Base-by-base conservation (phyloP, 1,284 basidiomycete species). In the Rhodotorula sp. region DNA sequence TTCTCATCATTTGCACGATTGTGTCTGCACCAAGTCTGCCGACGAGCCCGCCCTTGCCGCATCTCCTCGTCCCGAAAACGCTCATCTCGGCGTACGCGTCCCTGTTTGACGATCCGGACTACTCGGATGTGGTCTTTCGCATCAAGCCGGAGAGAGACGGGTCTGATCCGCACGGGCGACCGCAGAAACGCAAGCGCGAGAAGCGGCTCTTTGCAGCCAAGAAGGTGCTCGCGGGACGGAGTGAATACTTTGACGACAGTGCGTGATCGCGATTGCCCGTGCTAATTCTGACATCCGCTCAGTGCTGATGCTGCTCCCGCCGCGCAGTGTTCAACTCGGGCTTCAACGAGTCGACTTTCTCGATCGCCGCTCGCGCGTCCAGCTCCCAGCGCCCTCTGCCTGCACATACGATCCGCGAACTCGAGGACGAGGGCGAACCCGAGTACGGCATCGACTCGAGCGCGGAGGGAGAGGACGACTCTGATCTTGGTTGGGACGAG, bases 1-100 rank as follows among this genome's bases (percentile, higher is more conserved):
- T 82, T 70, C 69, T 82, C 67, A 80, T 82, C 66, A 75, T 77
- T 37, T 81, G 81, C 68, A 81, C 79, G 18, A 80, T 82, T 70
- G 78, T 78, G 33, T 77, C 77, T 48, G 77, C 76, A 6, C 76
- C 79, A 0, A 66, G 69, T 2, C 62, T 70, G 6, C 73, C 73
- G 24, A 56, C 74, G 1, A 51, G 49, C 3, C 67, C 68, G 14
- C 66, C 67, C 8, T 62, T 66, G n/a, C 77, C 74, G 53, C 72
- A 73, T 29, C 59, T 78, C 20, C 61, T 70, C 29, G 75, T 79
- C 44, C 79, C 79, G 12, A 59, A 70, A 22, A 76, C 77, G 46
- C 73, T 79, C 55, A 71, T 79, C 45, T 62, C 61, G 26, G 77
- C 78, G 1, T 78, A 77, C 66, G 76, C 78, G 3, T 73, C 73